Evolutionary conservation across 1,139 yeast genomes (phyloP), one percentile per base, ranked within the genome.

Genomic region (Geotrichum klebahnii): DNA sequence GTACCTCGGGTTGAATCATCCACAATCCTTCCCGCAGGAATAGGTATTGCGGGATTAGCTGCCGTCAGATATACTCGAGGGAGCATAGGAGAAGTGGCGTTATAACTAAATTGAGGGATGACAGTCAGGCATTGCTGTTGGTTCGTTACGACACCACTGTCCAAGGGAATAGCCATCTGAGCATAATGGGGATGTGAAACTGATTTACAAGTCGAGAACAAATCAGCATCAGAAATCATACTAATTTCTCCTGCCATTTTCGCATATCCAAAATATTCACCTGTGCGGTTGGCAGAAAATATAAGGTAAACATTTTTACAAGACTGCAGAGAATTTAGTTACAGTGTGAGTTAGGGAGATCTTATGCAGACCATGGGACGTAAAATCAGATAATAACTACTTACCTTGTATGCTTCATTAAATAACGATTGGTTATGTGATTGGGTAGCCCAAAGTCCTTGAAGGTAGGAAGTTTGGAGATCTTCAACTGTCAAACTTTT

Each of bases 241-340:
- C 58, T 54, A 31, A 65, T 60, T 28, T 53, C 58, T 22, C 60
- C 53, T 28, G 60, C 62, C 70, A 70, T 67, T 35, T 70, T 57
- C 12, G 74, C 75, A 50, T 68, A 67, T 12, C 74, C 74, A 48
- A 59, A 69, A 50, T 67, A 71, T 28, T 66, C 67, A 2, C 73
- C 69, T 2, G 71, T 62, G 20, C 72, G 58, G 53, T 71, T 71
- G 20, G 72, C 74, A 5, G 72, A 67, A 52, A 70, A 70, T 31
- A 71, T 66, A n/a, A 70, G 55, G 51, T 67, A 69, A 10, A 70
- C 73, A 50, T 66, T 64, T 36, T 66, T 64, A 31, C 65, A 57
- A 4, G 55, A 52, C 44, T 50, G 38, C 22, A 54, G 41, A 39
- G n/a, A 22, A n/a, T 9, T 12, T n/a, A n/a, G n/a, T n/a, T n/a